Evolutionary conservation across 148 eudicot genomes (phyloP), one percentile per base, ranked within the genome.

Genomic region (Rhododendron henanense): DNA sequence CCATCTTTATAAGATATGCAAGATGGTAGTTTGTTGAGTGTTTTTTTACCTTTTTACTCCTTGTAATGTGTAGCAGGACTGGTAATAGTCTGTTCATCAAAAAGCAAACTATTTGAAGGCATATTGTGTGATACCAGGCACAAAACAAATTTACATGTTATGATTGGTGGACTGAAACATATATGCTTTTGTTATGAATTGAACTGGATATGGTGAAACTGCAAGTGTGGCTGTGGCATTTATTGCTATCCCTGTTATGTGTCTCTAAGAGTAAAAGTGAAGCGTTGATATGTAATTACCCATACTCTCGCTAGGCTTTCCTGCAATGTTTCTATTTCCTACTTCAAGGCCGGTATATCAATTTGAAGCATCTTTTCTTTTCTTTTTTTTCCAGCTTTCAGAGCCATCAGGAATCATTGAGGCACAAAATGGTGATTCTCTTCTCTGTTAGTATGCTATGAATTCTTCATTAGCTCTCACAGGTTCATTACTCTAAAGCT

Each of bases 351-450:
- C 76, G 7, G 44, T 10, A 81, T 83, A 18, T 16, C 82, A 81
- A 57, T 57, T 23, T 78, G 18, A 59, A 77, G 13, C 23, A 39
- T 55, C 47, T 86, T 39, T 77, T 48, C 23, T 2, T 1, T 74
- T 18, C 47, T 35, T 35, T 8, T 75, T 78, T 82, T 86, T 90
- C 89, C 97, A 96, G 99, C 95, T 96, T 81, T 96, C 99, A 51
- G 99, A 96, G 87, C 99, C 99, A 81, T 87, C 99, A 25, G 99
- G 99, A 89, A 93, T 96, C 83, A 93, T 92, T 79, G 94, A 96
- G 92, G 97, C 89, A 25, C 89, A 91, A 91, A 88, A 90, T 80
- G 99, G 99, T 96, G 85, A 91, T 75, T 33, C 80, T 85, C 84
- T 89, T 85, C 47, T 80, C 78, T 63, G 61, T 84, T 73, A 31